Evolutionary conservation across 2,329 filamentous ascomycete genomes (phyloP), one percentile per base, ranked within the genome.

Genomic region (Hymenoscyphus salicellus): DNA sequence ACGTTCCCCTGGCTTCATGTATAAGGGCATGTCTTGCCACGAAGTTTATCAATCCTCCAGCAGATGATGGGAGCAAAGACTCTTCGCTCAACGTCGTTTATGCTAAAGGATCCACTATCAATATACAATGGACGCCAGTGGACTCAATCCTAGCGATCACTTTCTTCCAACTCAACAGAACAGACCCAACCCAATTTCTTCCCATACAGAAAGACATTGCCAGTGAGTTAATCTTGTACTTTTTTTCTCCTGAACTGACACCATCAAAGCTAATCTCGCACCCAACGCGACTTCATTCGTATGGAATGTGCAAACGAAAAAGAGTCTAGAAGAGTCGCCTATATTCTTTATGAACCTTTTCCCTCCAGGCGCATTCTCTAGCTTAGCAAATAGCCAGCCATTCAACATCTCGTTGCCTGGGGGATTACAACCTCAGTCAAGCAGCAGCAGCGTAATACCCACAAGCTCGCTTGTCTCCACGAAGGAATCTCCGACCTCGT

Each of bases 291-390:
- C 38, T 23, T 60, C 52, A 6, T 28, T 59, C 5, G 16, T 17
- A 26, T 68, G 66, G 66, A 62, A 6, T 5, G 66, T 68, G 3
- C 28, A 58, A 17, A 68, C 66, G 3, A 38, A 17, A 17, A 66
- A 68, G 36, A 57, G 64, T 60, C 64, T 68, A 33, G 30, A 55
- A 14, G 17, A 63, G 5, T 66, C 66, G 14, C 55, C 58, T 17
- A 65, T 65, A 49, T 68, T 68, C 33, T 62, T 26, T 41, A 30
- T 66, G 11, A 52, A 41, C 28, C 32, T 68, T n/a, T 68, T 64
- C 41, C 8, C 63, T 28, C 33, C 58, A n/a, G 64, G 64, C 5
- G 26, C 57, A 26, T 52, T 20, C 5, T 20, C 32, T 8, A 20
- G 64, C 14, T 7, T 36, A 16, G 57, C 62, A 33, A 61, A 64